A percentile compares a stretch with the other conserved stretches of the same genome.
Evolutionary conservation across 805 yeast genomes (phyloP).

Genomic region (Monosporozyma siamensis): DNA sequence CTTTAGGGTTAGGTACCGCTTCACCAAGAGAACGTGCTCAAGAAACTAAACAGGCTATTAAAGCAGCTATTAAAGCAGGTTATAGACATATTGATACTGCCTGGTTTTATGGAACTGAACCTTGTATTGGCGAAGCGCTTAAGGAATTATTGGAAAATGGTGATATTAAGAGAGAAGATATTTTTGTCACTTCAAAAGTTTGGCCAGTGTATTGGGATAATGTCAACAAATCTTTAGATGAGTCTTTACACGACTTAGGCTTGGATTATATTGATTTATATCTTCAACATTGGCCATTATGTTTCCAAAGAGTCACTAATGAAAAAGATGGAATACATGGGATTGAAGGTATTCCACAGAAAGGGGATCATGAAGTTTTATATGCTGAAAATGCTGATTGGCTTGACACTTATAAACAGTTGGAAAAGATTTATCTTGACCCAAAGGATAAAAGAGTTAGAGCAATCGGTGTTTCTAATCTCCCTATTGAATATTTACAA

Average conservation of each 20-base stretch:
- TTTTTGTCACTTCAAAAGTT: slow-evolving; percentile 67
- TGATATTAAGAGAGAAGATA: slow-evolving; percentile 41
- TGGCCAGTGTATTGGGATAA: slow-evolving; percentile 47
- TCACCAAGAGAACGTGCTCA: slow-evolving; percentile 40
- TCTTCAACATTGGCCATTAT: slow-evolving; percentile 72
- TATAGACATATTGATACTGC: slow-evolving; percentile 74
- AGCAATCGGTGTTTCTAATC: slow-evolving; percentile 55
- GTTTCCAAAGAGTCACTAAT: slow-evolving; percentile 29
- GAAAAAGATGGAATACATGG: slow-evolving; percentile 16
- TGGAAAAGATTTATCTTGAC: slow-evolving; percentile 31
- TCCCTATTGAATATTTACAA: slow-evolving; percentile 32
- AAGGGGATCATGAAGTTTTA: slow-evolving; percentile 30
- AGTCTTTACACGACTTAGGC: slow-evolving; percentile 50
- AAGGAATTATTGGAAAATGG: slow-evolving; percentile 40
- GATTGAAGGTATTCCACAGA: slow-evolving; percentile 19
- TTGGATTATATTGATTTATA: slow-evolving; percentile 70
- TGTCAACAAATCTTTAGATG: slow-evolving; percentile 45
- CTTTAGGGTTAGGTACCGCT: slow-evolving; percentile 62
- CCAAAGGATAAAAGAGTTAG: slow-evolving; percentile 37
- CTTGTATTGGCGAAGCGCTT: slow-evolving; percentile 53
- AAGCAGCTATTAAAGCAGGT: slow-evolving; percentile 53
- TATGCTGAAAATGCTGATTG: slow-evolving; percentile 35
- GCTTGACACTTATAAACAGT: slow-evolving; percentile 42
- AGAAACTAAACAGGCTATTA: slow-evolving; percentile 43
- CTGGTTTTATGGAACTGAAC: slow-evolving; percentile 58